Evolutionary conservation across 257 asterid genomes (phyloP).

Genomic region (Solanum lycopersicoides): DNA sequence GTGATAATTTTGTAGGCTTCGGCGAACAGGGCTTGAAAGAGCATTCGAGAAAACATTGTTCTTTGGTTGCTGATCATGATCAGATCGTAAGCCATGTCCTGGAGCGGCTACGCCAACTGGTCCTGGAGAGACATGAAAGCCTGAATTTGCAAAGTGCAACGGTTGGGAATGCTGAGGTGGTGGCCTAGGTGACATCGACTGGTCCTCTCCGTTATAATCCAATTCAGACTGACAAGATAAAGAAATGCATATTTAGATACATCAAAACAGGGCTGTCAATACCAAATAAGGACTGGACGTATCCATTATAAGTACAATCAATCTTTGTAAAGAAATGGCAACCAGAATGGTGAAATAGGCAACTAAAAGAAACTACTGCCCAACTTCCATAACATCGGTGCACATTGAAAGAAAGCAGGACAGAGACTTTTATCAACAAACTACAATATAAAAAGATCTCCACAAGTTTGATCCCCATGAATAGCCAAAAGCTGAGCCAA

Average conservation of each 20-base stretch:
- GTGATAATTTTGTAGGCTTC: slow-evolving; percentile 32
- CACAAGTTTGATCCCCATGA: not conserved
- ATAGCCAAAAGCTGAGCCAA: not conserved
- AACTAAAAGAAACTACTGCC: not conserved
- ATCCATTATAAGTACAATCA: not conserved
- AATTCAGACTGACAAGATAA: slow-evolving; percentile 23
- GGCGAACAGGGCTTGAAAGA: slow-evolving; percentile 38
- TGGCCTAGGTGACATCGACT: slow-evolving; percentile 32
- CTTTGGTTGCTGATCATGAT: slow-evolving; percentile 31
- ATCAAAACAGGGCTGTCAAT: not conserved
- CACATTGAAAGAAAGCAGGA: not conserved
- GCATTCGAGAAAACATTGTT: slow-evolving; percentile 39
- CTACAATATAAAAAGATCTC: not conserved
- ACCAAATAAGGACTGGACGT: not conserved
- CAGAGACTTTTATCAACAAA: not conserved
- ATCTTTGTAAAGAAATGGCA: not conserved
- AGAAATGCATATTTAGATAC: not conserved
- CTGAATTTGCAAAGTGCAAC: slow-evolving; percentile 17
- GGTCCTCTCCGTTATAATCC: slow-evolving; percentile 32
- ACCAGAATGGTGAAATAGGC: not conserved
- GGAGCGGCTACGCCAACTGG: slow-evolving; percentile 12
- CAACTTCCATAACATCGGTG: not conserved
- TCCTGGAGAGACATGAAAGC: slow-evolving; percentile 13
- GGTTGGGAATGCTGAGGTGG: slow-evolving; percentile 21
- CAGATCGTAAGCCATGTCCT: slow-evolving; percentile 20